Evolutionary conservation across 169 alveolate genomes (phyloP).

Genomic region (Eimeria zaria): DNA sequence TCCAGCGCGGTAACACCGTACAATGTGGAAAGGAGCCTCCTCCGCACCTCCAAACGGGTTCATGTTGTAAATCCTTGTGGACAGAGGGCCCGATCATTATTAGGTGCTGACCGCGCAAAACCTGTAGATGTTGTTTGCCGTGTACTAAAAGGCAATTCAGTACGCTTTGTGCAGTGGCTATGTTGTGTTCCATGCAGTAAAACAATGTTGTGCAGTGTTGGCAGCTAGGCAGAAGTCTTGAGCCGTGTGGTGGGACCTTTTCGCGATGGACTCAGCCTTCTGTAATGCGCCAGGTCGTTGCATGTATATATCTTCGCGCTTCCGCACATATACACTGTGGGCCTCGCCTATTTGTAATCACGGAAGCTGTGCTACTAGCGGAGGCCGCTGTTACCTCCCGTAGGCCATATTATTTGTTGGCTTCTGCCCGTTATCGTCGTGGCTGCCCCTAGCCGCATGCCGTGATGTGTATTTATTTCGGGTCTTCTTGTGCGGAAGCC

Average conservation of each 20-base stretch:
- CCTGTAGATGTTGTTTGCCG: conserved; percentile 45
- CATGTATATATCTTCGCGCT: conserved; percentile 8
- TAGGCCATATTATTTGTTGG: conserved; percentile 38
- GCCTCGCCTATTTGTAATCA: neutral
- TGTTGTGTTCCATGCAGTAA: conserved; percentile 55
- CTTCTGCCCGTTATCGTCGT: conserved; percentile 52
- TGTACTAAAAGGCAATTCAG: neutral
- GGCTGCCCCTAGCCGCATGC: conserved; percentile 24
- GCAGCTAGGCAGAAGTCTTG: conserved; percentile 28
- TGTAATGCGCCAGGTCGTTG: conserved; percentile 27
- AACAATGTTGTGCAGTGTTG: conserved; percentile 21
- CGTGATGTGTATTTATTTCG: neutral
- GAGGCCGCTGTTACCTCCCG: conserved; percentile 48
- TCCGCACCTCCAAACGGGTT: neutral
- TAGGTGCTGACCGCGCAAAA: conserved; percentile 32
- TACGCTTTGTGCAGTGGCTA: conserved; percentile 8
- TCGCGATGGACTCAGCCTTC: conserved; percentile 17
- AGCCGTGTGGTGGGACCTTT: neutral
- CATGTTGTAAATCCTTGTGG: neutral
- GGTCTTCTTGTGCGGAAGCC: conserved; percentile 14
- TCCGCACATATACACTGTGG: conserved; percentile 10
- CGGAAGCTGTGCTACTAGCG: conserved; percentile 12
- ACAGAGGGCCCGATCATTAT: conserved; percentile 8
- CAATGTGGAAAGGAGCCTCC: neutral
- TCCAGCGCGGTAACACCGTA: neutral